A percentile compares a stretch with the other conserved stretches of the same genome.
phyloP scores from a whole-genome alignment of 768 basidiomycete species.

The Fomitopsis pulvina region DNA sequence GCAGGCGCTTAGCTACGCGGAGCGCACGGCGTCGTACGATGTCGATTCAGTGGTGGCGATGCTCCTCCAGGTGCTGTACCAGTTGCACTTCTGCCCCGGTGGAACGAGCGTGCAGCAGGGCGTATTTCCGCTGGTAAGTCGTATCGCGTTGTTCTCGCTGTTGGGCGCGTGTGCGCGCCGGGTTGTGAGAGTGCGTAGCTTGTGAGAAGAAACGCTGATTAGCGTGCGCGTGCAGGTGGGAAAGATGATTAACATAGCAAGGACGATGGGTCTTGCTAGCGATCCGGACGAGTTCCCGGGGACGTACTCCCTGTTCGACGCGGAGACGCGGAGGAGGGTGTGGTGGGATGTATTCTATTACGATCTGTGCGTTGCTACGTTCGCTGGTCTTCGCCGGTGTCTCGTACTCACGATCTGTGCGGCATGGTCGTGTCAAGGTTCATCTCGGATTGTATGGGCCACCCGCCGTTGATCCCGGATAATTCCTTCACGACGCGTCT shows the following conservation, averaged over 20 bases:
- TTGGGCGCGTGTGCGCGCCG: not conserved
- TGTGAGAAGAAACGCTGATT: not conserved
- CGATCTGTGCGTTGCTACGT: conserved; percentile 54
- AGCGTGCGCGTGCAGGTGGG: conserved; percentile 38
- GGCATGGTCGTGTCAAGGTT: conserved; percentile 38
- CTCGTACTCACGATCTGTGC: not conserved
- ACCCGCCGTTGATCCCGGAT: conserved; percentile 52
- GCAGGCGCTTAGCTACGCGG: conserved; percentile 39
- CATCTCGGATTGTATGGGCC: conserved; percentile 60
- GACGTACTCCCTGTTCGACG: conserved; percentile 42
- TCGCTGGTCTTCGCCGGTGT: not conserved
- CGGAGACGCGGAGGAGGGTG: conserved; percentile 45
- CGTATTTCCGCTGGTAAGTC: conserved; percentile 38
- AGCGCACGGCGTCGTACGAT: conserved; percentile 38
- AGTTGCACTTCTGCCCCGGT: conserved; percentile 40
- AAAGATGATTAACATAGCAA: conserved; percentile 63
- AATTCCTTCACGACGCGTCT: conserved; percentile 48
- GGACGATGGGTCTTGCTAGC: conserved; percentile 52
- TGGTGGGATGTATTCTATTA: conserved; percentile 82
- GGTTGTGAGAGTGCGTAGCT: not conserved
- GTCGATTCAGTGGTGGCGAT: conserved; percentile 55
- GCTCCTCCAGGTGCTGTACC: conserved; percentile 47
- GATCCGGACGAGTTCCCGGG: conserved; percentile 51
- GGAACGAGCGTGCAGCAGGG: conserved; percentile 33
- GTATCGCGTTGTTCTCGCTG: not conserved